A percentile compares a stretch with the other conserved stretches of the same genome.
phyloP scores from a whole-genome alignment of 352 stramenopile species.

The Phytophthora europaea region DNA sequence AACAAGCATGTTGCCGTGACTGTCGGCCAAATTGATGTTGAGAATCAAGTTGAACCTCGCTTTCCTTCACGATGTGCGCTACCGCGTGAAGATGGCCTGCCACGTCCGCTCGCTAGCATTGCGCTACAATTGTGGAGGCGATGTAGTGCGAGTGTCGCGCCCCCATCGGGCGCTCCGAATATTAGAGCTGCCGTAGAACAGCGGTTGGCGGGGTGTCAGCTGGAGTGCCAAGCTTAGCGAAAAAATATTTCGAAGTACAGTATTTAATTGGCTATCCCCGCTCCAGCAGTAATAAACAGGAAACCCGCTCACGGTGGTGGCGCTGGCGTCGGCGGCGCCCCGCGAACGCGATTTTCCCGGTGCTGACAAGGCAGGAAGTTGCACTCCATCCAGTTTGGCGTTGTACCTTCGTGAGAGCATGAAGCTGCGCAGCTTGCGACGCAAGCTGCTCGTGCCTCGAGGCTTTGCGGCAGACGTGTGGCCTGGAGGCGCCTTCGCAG shows the following conservation, averaged over 20 bases:
- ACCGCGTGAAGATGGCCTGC: conserved; percentile 22
- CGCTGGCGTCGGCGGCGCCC: conserved; percentile 1
- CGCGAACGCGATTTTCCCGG: conserved; percentile 29
- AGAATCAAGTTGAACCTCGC: conserved; percentile 22
- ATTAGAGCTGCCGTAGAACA: not conserved
- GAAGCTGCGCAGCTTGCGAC: not conserved
- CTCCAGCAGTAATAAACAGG: conserved; percentile 1
- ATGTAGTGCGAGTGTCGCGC: not conserved
- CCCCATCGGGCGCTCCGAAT: conserved; percentile 14
- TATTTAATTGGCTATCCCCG: too few relatives aligned
- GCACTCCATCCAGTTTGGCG: conserved; percentile 22
- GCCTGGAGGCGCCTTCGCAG: conserved; percentile 1
- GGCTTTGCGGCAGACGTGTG: conserved; percentile 32
- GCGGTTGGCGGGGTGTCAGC: not conserved
- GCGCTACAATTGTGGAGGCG: conserved; percentile 1
- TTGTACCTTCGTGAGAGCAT: conserved; percentile 25
- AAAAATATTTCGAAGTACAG: too few relatives aligned
- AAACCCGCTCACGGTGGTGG: conserved; percentile 2
- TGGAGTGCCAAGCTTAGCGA: not conserved
- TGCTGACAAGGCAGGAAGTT: not conserved
- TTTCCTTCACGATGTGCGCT: conserved; percentile 8
- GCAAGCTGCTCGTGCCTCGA: conserved; percentile 3
- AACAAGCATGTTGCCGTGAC: not conserved
- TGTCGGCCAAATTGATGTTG: not conserved
- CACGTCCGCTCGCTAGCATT: conserved; percentile 25